Percentiles rank a stretch among this genome's conserved stretches.
Conservation (phyloP, 805 yeast species). For the Wickerhamomyces tratensis region DNA sequence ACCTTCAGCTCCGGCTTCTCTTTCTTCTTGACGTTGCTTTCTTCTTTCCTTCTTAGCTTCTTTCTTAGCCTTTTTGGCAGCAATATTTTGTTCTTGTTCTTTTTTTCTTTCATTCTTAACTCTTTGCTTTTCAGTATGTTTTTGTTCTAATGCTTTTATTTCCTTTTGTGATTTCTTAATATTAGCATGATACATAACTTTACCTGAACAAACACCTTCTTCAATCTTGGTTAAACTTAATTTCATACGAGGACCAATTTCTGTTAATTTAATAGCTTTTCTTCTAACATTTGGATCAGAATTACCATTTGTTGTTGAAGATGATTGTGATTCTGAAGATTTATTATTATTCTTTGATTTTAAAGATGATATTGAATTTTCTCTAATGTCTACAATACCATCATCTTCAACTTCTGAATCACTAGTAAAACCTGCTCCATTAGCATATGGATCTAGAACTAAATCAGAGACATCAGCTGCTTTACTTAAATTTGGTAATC, state of each 20-base stretch:
- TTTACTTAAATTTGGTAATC: slow-evolving; percentile 58
- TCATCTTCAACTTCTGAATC: slow-evolving; percentile 95
- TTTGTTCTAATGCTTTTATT: slow-evolving; percentile 48
- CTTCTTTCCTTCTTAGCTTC: slow-evolving; percentile 65
- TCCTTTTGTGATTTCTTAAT: slow-evolving; percentile 58
- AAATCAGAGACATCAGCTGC: slow-evolving; percentile 76
- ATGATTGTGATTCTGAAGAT: slow-evolving; percentile 11
- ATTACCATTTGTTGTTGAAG: slow-evolving; percentile 7
- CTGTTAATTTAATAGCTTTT: slow-evolving; percentile 86
- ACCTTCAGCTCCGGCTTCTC: slow-evolving; percentile 17
- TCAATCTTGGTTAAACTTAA: slow-evolving; percentile 77
- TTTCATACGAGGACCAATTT: slow-evolving; percentile 84
- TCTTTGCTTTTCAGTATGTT: slow-evolving; percentile 51
- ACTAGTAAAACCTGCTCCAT: slow-evolving; percentile 68
- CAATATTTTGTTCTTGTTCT: slow-evolving; percentile 71
- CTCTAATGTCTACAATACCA: slow-evolving; percentile 55
- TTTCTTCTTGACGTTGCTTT: slow-evolving; percentile 38
- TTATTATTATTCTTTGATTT: slow-evolving; percentile 12
- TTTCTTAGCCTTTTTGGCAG: slow-evolving; percentile 63
- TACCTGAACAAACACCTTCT: slow-evolving; percentile 85
- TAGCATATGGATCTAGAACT: slow-evolving; percentile 74
- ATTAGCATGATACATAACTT: slow-evolving; percentile 73
- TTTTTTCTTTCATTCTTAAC: slow-evolving; percentile 65
- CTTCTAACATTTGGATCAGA: slow-evolving; percentile 28
- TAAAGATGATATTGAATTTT: slow-evolving; percentile 17